A percentile compares a stretch with the other conserved stretches of the same genome.
Conservation (phyloP, 2,329 filamentous ascomycete genomes). For the Sporothrix humicola region DNA sequence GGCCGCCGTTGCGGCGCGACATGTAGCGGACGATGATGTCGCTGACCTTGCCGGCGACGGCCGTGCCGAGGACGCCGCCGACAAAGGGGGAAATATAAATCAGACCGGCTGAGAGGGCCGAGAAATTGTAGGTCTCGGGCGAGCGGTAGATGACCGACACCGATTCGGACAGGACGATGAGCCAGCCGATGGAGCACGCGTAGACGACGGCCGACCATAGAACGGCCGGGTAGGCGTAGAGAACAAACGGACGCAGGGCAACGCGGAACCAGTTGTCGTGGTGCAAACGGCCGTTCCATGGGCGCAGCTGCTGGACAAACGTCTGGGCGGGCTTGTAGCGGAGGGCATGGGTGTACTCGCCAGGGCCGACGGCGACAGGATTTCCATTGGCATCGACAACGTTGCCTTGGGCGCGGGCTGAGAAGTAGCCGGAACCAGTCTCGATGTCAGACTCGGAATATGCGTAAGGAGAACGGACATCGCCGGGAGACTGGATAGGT, state of each 20-base stretch:
- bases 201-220: conserved; percentile 89
- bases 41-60: conserved; percentile 84
- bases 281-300: conserved; percentile 78
- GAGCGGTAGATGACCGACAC: conserved; percentile 80
- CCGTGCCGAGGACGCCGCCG: conserved; percentile 87
- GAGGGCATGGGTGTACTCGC: conserved; percentile 71
- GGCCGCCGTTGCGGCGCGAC: conserved; percentile 83
- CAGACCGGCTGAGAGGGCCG: conserved; percentile 76
- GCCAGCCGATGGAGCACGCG: conserved; percentile 87
- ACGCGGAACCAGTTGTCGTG: conserved; percentile 81
- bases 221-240: conserved; percentile 86
- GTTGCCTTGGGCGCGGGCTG: no score
- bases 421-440: conserved; percentile 1
- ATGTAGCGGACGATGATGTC: conserved; percentile 84
- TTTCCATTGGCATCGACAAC: not conserved
- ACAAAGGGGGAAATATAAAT: conserved; percentile 91
- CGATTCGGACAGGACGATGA: conserved; percentile 91
- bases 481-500: no score
- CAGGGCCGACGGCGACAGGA: not conserved
- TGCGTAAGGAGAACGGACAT: not conserved
- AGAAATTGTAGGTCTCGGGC: conserved; percentile 76
- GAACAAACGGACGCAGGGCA: conserved; percentile 78
- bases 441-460: not conserved
- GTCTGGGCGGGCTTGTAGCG: conserved; percentile 70
- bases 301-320: conserved; percentile 74